These are phyloP conservation scores for Apiospora pterosperma DNA, from an alignment of 2,329 filamentous ascomycete species.

Conservation along the genomic window DNA sequence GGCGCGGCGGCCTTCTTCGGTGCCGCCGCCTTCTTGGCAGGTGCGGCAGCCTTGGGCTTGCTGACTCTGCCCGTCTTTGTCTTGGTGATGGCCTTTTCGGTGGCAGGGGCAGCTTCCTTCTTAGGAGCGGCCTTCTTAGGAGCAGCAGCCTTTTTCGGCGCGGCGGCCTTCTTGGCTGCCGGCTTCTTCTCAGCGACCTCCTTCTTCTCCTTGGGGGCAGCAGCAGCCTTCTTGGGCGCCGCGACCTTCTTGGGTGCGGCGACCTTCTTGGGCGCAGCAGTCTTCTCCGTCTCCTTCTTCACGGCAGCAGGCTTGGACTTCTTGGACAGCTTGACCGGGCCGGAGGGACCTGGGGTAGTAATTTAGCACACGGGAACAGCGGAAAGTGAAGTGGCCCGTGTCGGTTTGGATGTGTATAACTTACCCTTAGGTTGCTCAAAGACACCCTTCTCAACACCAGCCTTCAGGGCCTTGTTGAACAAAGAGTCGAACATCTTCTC, in stretches of 20 bases:
- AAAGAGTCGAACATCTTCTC: conserved; percentile 59
- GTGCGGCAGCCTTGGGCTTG: conserved; percentile 41
- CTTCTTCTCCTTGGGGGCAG: conserved; percentile 41
- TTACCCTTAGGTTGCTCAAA: conserved; percentile 90
- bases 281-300: conserved; percentile 36
- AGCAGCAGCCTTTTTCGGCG: conserved; percentile 49
- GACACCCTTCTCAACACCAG: conserved; percentile 80
- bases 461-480: conserved; percentile 68
- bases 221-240: conserved; percentile 60
- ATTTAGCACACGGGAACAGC: conserved; percentile 15
- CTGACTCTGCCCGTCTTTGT: conserved; percentile 26
- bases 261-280: conserved; percentile 34
- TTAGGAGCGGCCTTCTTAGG: conserved; percentile 39
- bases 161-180: conserved; percentile 32
- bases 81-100: conserved; percentile 62
- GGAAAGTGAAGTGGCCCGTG: too few relatives aligned
- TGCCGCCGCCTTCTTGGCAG: conserved; percentile 33
- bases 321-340: conserved; percentile 89
- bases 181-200: conserved; percentile 70
- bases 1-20: conserved; percentile 39
- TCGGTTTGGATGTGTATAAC: conserved; percentile 25
- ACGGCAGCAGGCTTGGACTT: conserved; percentile 52
- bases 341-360: conserved; percentile 63
- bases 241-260: conserved; percentile 51
- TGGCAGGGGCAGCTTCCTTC: conserved; percentile 40